These are phyloP conservation scores for Ottelia alismoides DNA, from an alignment of 106 monocot species.

Conservation along the genomic window DNA sequence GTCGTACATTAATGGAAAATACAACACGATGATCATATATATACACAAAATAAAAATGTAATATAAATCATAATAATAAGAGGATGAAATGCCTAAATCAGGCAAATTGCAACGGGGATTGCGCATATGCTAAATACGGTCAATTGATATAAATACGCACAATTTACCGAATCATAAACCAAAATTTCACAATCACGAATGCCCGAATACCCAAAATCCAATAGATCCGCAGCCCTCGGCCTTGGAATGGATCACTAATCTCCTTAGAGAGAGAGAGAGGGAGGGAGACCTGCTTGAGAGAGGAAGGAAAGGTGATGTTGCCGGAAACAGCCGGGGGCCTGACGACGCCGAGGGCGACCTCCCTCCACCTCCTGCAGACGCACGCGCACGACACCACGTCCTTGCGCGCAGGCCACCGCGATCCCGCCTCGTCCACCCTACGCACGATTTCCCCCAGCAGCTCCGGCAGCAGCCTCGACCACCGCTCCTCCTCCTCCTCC, in stretches of 20 bases:
- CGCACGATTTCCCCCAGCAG: slow-evolving; percentile 69
- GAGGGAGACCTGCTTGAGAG: slow-evolving; percentile 82
- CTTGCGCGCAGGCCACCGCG: slow-evolving; percentile 63
- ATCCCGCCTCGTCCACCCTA: slow-evolving; percentile 58
- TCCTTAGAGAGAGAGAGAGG: background rate
- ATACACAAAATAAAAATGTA: background rate
- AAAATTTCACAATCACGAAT: background rate
- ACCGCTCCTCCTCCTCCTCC: slow-evolving; percentile 43
- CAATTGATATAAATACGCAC: background rate
- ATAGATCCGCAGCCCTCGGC: background rate
- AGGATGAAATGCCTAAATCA: too few relatives aligned
- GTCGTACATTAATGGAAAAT: background rate
- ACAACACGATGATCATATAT: background rate
- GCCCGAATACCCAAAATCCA: background rate
- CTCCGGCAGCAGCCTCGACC: slow-evolving; percentile 81
- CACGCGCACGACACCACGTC: slow-evolving; percentile 74
- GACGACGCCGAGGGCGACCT: slow-evolving; percentile 48
- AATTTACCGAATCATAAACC: background rate
- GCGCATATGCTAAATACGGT: background rate
- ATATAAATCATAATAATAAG: background rate
- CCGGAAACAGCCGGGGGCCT: slow-evolving; percentile 41
- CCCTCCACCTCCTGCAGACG: slow-evolving; percentile 73
- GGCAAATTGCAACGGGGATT: too few relatives aligned
- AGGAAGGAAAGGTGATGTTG: slow-evolving; percentile 85
- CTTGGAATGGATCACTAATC: background rate